Percentiles rank a stretch among this genome's conserved stretches.
Evolutionary conservation across 352 stramenopile genomes (phyloP).

Genomic region (Globisporangium echinulatum): DNA sequence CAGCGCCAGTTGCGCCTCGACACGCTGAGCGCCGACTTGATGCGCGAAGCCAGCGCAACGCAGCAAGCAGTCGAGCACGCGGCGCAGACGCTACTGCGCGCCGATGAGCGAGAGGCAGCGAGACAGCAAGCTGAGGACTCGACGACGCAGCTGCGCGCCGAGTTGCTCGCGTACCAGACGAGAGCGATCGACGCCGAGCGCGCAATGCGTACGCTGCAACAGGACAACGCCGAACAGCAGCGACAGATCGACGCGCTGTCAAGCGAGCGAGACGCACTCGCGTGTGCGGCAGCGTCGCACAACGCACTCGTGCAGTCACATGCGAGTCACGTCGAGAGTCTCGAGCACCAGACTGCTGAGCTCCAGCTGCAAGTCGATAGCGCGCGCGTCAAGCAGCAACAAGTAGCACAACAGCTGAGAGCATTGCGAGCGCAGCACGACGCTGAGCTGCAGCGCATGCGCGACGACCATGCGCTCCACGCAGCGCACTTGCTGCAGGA

Average conservation of each 20-base stretch:
- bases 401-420: conserved; percentile 21
- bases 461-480: conserved; percentile 20
- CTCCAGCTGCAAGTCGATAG: conserved; percentile 17
- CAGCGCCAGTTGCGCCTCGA: conserved; percentile 11
- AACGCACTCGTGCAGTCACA: conserved; percentile 1
- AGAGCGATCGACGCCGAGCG: conserved; percentile 3
- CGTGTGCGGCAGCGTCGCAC: neutral
- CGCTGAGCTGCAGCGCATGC: conserved; percentile 7
- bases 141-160: neutral
- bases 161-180: conserved; percentile 10
- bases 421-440: neutral
- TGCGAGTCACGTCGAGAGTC: neutral
- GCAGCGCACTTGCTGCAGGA: conserved; percentile 25
- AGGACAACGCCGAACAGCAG: conserved; percentile 1
- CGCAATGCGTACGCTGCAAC: neutral
- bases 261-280: neutral
- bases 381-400: conserved; percentile 23
- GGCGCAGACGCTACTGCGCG: conserved; percentile 24
- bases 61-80: conserved; percentile 37
- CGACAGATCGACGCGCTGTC: neutral
- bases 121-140: neutral
- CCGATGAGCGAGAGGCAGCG: conserved; percentile 5
- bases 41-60: conserved; percentile 16
- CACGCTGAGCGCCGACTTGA: conserved; percentile 14
- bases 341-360: conserved; percentile 9